These are phyloP conservation scores for Termitomyces sp. DNA, from an alignment of 768 basidiomycete genomes.

Conservation along the genomic window DNA sequence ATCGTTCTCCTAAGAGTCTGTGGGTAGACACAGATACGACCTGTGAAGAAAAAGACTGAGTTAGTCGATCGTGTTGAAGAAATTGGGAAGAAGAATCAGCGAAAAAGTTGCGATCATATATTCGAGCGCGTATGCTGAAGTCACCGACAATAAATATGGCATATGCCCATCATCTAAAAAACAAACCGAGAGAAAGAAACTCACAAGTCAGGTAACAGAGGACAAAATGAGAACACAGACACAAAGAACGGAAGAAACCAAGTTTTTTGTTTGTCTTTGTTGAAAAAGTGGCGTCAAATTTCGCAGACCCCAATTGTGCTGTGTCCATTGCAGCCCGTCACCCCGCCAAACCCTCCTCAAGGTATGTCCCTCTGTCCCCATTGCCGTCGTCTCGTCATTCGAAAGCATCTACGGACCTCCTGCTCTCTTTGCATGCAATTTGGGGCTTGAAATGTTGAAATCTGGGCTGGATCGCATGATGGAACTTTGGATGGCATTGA, in stretches of 20 bases:
- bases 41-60: not conserved
- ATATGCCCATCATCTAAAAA: constrained; percentile 42
- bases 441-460: constrained; percentile 20
- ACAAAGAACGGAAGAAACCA: constrained; percentile 5
- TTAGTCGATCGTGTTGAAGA: not conserved
- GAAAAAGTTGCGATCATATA: constrained; percentile 46
- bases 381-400: constrained; percentile 4
- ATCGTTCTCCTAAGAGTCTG: not conserved
- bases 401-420: constrained; percentile 1
- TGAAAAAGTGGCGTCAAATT: constrained; percentile 25
- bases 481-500: constrained; percentile 45
- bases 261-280: constrained; percentile 23
- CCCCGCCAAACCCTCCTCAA: constrained; percentile 54
- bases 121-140: constrained; percentile 18
- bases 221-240: not conserved
- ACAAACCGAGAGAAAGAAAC: constrained; percentile 11
- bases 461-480: constrained; percentile 35
- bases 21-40: not conserved
- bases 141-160: constrained; percentile 77
- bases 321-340: constrained; percentile 28
- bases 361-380: constrained; percentile 45
- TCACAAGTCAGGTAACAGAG: constrained; percentile 18
- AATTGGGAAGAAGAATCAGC: constrained; percentile 30
- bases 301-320: constrained; percentile 18
- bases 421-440: constrained; percentile 5